Evolutionary conservation across 257 asterid genomes (phyloP), one percentile per base, ranked within the genome.

Genomic region (Solanum etuberosum): DNA sequence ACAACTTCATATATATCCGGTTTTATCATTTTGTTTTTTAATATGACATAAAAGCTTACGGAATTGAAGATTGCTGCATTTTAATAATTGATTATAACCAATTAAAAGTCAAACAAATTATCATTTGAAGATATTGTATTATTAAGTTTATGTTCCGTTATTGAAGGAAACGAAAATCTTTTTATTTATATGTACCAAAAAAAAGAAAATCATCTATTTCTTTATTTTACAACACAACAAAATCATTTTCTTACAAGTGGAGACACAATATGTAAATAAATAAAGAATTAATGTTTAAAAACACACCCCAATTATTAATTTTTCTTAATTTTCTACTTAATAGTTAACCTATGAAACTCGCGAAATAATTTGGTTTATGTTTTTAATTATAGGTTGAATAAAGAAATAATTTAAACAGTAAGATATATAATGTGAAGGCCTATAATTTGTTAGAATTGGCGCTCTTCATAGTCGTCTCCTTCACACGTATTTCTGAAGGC

Each of bases 401-500:
- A 23, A 37, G 27, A 37, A 74, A 74, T 21, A 23, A 14, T n/a
- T 25, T 25, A 25, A 77, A 54, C 2, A 71, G 46, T 70, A 86
- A 74, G 18, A n/a, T 13, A 61, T 23, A 51, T 54, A 83, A 85
- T 84, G 85, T 83, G 87, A 85, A 87, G 9, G 46, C 54, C 74
- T 48, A 87, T 15, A 71, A 18, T 18, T 29, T 31, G 59, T 86
- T 92, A 88, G 90, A 90, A 91, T 48, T 48, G 90, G 89, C 40
- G 84, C 68, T 43, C 20, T 77, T 31, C 48, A 51, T 27, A 43
- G 25, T 78, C 88, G 80, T 88, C 70, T 86, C 86, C 7, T 91
- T 87, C 93, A 61, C 92, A 34, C 85, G 51, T 61, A 84, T 37
- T 87, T 67, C 83, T 11, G 38, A 67, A 83, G 3, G 88, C 89